These are phyloP conservation scores for Debaryomyces hansenii DNA, from an alignment of 805 yeast genomes.

Conservation along the genomic window DNA sequence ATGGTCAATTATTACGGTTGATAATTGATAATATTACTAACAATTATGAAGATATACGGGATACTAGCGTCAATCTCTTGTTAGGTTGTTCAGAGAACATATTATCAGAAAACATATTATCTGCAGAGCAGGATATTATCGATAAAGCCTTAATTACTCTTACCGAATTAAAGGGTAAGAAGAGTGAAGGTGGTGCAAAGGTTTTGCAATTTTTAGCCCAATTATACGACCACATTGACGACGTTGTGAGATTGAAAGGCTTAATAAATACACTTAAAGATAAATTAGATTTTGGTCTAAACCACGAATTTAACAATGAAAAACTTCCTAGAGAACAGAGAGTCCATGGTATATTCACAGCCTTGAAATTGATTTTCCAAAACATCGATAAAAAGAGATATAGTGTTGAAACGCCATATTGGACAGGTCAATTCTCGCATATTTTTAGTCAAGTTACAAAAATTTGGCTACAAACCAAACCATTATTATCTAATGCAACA, in stretches of 20 bases:
- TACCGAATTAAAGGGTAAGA: constrained; percentile 52
- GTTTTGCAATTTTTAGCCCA: constrained; percentile 52
- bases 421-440: constrained; percentile 7
- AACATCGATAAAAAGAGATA: neutral
- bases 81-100: constrained; percentile 39
- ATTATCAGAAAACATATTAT: constrained; percentile 6
- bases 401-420: neutral
- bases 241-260: constrained; percentile 12
- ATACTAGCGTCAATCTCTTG: constrained; percentile 46
- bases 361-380: constrained; percentile 46
- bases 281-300: constrained; percentile 31
- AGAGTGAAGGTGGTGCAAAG: constrained; percentile 79
- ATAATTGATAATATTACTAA: constrained; percentile 64
- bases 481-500: constrained; percentile 62
- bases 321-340: constrained; percentile 28
- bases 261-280: constrained; percentile 32
- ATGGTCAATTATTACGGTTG: constrained; percentile 39
- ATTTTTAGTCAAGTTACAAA: constrained; percentile 17
- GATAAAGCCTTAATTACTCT: constrained; percentile 26
- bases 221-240: constrained; percentile 24
- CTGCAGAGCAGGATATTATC: constrained; percentile 14
- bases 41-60: constrained; percentile 77
- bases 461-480: constrained; percentile 48
- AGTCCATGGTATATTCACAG: constrained; percentile 70
- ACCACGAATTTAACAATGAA: constrained; percentile 4